Conservation (phyloP, 2,329 filamentous ascomycete genomes). For the Alternaria infectoria region DNA sequence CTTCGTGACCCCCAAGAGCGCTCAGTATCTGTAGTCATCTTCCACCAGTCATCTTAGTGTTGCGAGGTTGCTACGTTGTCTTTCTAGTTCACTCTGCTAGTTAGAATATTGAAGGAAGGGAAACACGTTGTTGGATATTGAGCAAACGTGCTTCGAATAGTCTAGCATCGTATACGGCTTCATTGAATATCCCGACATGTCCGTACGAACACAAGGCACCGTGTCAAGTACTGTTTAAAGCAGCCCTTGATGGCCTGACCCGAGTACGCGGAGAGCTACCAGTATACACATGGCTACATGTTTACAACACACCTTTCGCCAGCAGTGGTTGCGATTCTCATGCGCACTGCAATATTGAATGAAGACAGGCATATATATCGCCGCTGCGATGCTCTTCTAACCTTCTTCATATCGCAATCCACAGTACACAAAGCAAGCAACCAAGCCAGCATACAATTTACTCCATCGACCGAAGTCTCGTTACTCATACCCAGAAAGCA, state of each 20-base stretch:
- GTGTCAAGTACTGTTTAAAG: neutral
- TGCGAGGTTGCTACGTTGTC: neutral
- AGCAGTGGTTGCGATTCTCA: neutral
- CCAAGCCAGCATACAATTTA: neutral
- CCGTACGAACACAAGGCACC: neutral
- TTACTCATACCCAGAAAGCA: neutral
- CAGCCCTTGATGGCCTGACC: neutral
- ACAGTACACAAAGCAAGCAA: neutral
- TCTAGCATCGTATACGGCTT: neutral
- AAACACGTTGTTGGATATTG: neutral
- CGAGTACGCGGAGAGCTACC: neutral
- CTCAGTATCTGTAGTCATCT: neutral
- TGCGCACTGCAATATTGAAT: neutral
- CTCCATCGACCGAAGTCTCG: neutral
- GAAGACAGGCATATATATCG: neutral
- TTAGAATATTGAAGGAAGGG: neutral
- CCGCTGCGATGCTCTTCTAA: neutral
- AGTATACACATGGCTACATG: neutral
- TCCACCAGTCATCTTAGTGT: neutral
- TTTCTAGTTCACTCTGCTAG: neutral
- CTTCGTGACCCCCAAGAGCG: fast-evolving
- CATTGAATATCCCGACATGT: neutral
- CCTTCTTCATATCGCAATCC: neutral
- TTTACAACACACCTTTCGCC: neutral
- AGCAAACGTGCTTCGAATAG: neutral